Evolutionary conservation across 495 filamentous ascomycete genomes (phyloP), one percentile per base, ranked within the genome.

Genomic region (Annulohypoxylon maeteangense): DNA sequence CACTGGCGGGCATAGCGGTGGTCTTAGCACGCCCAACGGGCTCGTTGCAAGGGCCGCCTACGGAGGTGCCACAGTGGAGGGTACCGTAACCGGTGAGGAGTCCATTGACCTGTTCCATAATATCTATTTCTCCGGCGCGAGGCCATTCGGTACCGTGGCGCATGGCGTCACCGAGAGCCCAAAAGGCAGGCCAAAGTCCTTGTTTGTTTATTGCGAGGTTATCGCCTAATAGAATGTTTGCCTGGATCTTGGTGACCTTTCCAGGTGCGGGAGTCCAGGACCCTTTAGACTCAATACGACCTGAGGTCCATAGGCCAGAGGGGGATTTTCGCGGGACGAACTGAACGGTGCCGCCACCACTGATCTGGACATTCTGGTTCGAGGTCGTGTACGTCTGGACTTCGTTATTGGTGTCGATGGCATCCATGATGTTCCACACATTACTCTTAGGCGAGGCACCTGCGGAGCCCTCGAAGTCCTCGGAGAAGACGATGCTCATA

Each of bases 161-260:
- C 62, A 87, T 77, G n/a, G 75, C 48, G 29, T 87, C 79, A 59
- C 85, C 85, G 31, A 87, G 79, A 58, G 83, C 74, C 85, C 84
- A 87, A 72, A 87, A 87, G 42, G 84, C 85, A 4, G 85, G 85
- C 85, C 85, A 87, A 27, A 87, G 70, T 12, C 85, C 85, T 57
- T 85, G 80, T 62, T 84, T 82, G 31, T 69, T 69, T 16, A 34
- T 18, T 14, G 16, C 20, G 1, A 75, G 54, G 67, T 74, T 74
- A 61, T 59, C 60, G 58, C 85, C 85, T 51, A 85, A 71, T 23
- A 82, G 81, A 57, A 86, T 75, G 32, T 67, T 68, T 12, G 80
- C 69, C 65, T 84, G 76, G 8, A 84, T 78, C 20, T 76, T 74
- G 29, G 79, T 82, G 38, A 79, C 63, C 55, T 80, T 80, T 69